Evolutionary conservation across 2,329 filamentous ascomycete genomes (phyloP).

Genomic region (Coniochaeta sp.): DNA sequence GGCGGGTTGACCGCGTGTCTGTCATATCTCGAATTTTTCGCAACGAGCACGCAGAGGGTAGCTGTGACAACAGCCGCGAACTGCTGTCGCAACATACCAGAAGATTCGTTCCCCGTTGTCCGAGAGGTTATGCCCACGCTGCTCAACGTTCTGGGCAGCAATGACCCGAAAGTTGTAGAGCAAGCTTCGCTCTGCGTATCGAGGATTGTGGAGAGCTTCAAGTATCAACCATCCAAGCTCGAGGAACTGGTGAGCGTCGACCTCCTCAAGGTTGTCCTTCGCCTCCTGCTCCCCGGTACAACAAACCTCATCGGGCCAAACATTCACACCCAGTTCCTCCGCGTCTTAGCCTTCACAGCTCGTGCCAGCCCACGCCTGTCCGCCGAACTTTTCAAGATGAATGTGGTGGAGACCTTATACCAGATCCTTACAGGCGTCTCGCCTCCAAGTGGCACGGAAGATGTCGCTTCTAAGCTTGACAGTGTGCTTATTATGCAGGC

Average conservation of each 20-base stretch:
- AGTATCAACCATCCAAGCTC: constrained; percentile 75
- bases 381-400: constrained; percentile 87
- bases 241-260: constrained; percentile 89
- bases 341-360: constrained; percentile 83
- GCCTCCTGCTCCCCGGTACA: constrained; percentile 83
- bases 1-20: constrained; percentile 93
- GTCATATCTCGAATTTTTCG: constrained; percentile 94
- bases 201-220: constrained; percentile 95
- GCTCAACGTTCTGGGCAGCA: constrained; percentile 82
- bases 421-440: constrained; percentile 96
- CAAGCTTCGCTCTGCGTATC: constrained; percentile 94
- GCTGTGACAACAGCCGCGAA: constrained; percentile 97
- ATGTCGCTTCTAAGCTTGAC: constrained; percentile 80
- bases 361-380: constrained; percentile 82
- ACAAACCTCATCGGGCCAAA: constrained; percentile 91
- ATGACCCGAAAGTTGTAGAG: constrained; percentile 92
- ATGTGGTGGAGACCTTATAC: constrained; percentile 94
- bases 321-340: constrained; percentile 93
- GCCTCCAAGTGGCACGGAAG: constrained; percentile 69
- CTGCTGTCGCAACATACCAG: constrained; percentile 92
- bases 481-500: constrained; percentile 99
- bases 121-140: constrained; percentile 95
- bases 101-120: constrained; percentile 87
- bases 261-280: constrained; percentile 74
- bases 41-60: constrained; percentile 91